Percentiles rank a stretch among this genome's conserved stretches.
Evolutionary conservation across 2,329 filamentous ascomycete species (phyloP).

Genomic region (Penicillium italicum): DNA sequence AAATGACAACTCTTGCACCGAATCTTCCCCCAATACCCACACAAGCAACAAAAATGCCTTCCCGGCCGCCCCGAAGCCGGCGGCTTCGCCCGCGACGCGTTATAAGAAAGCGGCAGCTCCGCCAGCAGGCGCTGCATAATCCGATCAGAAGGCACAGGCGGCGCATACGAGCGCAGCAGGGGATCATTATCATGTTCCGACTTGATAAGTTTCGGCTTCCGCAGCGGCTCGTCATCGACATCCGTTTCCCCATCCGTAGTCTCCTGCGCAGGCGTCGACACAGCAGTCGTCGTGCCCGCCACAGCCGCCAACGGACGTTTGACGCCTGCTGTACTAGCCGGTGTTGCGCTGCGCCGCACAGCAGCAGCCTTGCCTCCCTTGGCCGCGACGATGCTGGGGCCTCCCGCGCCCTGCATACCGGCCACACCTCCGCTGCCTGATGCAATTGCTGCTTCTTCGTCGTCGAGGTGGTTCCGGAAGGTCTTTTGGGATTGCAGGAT

Average conservation of each 20-base stretch:
- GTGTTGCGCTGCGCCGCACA: slow-evolving; percentile 29
- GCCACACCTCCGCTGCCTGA: slow-evolving; percentile 9
- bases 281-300: slow-evolving; percentile 1
- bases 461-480: slow-evolving; percentile 50
- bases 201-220: slow-evolving; percentile 29
- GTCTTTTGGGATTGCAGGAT: slow-evolving; percentile 50
- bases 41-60: slow-evolving; percentile 47
- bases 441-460: slow-evolving; percentile 45
- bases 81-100: slow-evolving; percentile 43
- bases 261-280: slow-evolving; percentile 13
- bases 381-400: slow-evolving; percentile 1
- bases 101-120: slow-evolving; percentile 48
- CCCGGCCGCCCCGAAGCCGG: slow-evolving; percentile 31
- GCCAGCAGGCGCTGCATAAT: slow-evolving; percentile 45
- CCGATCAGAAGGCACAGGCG: slow-evolving; percentile 43
- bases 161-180: slow-evolving; percentile 42
- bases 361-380: slow-evolving; percentile 11
- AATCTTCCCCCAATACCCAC: slow-evolving; percentile 51
- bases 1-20: slow-evolving; percentile 47
- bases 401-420: background rate
- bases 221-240: slow-evolving; percentile 9
- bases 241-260: slow-evolving; percentile 14
- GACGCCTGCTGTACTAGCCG: slow-evolving; percentile 17
- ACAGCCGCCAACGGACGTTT: slow-evolving; percentile 20
- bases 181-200: slow-evolving; percentile 42